Percentiles rank a stretch among this genome's conserved stretches.
These are phyloP conservation scores for Sordariomycetes sp. DNA, from an alignment of 2,329 filamentous ascomycete genomes.

Conservation along the genomic window DNA sequence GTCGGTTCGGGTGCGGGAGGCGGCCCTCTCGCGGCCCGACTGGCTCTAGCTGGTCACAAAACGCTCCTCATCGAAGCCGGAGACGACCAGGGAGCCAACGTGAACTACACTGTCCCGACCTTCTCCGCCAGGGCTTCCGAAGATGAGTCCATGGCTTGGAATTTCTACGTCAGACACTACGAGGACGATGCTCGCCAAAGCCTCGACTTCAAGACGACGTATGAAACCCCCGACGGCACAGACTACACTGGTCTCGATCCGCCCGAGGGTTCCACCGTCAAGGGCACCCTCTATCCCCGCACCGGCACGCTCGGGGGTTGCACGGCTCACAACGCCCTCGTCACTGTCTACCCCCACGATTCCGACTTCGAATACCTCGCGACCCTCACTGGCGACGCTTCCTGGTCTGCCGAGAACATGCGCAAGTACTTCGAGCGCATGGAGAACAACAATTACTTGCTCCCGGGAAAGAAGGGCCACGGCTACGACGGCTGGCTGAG, in stretches of 20 bases:
- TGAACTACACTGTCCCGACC: slow-evolving; percentile 5
- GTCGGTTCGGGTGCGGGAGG: slow-evolving; percentile 44
- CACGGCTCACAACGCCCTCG: slow-evolving; percentile 46
- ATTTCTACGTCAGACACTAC: slow-evolving; percentile 51
- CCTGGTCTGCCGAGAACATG: slow-evolving; percentile 47
- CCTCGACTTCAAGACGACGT: background rate
- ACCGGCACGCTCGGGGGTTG: slow-evolving; percentile 33
- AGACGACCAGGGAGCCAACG: slow-evolving; percentile 22
- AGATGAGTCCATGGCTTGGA: slow-evolving; percentile 26
- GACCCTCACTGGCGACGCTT: slow-evolving; percentile 42
- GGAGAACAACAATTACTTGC: slow-evolving; percentile 40
- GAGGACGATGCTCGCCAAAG: slow-evolving; percentile 20
- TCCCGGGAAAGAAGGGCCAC: slow-evolving; percentile 28
- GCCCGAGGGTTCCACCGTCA: slow-evolving; percentile 18
- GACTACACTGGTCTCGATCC: slow-evolving; percentile 18
- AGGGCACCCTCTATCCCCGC: slow-evolving; percentile 32
- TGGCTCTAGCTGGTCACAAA: slow-evolving; percentile 40
- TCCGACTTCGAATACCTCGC: slow-evolving; percentile 47
- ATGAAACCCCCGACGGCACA: background rate
- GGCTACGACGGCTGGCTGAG: slow-evolving; percentile 41
- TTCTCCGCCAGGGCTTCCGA: slow-evolving; percentile 13
- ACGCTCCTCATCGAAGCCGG: slow-evolving; percentile 45
- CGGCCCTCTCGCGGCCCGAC: slow-evolving; percentile 37
- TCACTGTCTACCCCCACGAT: slow-evolving; percentile 43
- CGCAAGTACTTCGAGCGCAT: slow-evolving; percentile 41